phyloP scores from a whole-genome alignment of 768 basidiomycete genomes.

The Mrakia blollopis region DNA sequence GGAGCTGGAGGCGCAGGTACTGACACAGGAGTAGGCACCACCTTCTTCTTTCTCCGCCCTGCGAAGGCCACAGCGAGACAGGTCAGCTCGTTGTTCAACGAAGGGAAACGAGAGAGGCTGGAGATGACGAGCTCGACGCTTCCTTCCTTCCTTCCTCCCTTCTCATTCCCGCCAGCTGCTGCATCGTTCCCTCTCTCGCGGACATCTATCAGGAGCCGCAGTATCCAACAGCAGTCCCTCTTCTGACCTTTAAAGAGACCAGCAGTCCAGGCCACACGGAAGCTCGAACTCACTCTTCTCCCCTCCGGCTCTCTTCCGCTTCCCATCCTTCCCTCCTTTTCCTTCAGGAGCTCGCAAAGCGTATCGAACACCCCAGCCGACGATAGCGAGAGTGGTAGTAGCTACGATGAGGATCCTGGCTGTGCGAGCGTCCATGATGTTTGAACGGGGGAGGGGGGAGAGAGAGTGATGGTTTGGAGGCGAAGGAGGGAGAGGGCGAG shows the following conservation, averaged over 20 bases:
- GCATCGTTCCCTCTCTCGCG: too few relatives aligned
- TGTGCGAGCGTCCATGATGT: conserved; percentile 1
- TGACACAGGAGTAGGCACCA: background rate
- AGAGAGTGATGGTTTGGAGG: too few relatives aligned
- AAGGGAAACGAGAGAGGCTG: background rate
- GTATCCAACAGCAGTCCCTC: too few relatives aligned
- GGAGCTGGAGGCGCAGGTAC: background rate
- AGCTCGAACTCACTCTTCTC: background rate
- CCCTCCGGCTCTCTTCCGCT: background rate
- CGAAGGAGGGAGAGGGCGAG: too few relatives aligned
- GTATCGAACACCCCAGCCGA: background rate
- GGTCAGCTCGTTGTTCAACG: background rate
- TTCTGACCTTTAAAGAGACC: too few relatives aligned
- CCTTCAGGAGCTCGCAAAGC: background rate
- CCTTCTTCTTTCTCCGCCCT: background rate
- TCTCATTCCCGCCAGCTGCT: too few relatives aligned
- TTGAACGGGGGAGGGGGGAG: background rate
- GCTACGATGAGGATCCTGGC: background rate
- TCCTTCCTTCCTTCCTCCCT: background rate
- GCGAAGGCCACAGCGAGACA: background rate
- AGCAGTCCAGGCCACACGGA: too few relatives aligned
- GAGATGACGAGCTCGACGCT: background rate
- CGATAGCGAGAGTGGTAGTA: background rate
- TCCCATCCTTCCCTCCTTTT: background rate
- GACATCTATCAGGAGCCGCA: too few relatives aligned